Percentiles rank a stretch among this genome's conserved stretches.
Evolutionary conservation across 176 grass and related monocot genomes (phyloP).

Genomic region (Cocos nucifera): DNA sequence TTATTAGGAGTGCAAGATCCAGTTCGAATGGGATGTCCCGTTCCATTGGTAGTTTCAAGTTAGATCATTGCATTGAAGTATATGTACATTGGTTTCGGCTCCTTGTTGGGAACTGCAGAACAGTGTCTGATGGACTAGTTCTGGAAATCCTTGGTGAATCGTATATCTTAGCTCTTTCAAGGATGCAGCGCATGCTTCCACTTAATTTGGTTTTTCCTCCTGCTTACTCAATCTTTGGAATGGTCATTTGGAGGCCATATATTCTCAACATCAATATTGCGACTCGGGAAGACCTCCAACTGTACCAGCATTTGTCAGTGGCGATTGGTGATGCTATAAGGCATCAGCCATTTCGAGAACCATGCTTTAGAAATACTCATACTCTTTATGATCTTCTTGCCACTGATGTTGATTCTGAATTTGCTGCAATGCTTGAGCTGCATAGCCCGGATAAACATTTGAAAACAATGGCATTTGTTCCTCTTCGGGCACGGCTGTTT

Average conservation of each 20-base stretch:
- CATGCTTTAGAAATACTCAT: constrained; percentile 72
- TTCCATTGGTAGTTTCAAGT: constrained; percentile 42
- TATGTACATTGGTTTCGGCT: constrained; percentile 89
- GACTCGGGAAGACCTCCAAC: constrained; percentile 60
- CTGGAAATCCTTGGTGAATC: constrained; percentile 83
- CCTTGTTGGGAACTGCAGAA: constrained; percentile 80
- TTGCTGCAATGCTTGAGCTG: constrained; percentile 74
- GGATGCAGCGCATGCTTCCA: constrained; percentile 78
- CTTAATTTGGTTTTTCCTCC: constrained; percentile 63
- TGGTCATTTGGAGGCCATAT: constrained; percentile 85
- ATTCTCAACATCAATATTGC: constrained; percentile 41
- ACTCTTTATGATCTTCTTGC: constrained; percentile 71
- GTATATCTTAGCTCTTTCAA: constrained; percentile 79
- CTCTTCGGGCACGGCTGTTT: constrained; percentile 83
- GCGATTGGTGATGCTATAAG: constrained; percentile 59
- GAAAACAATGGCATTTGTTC: constrained; percentile 67
- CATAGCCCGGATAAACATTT: constrained; percentile 67
- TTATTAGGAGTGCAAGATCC: constrained; percentile 60
- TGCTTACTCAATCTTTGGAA: constrained; percentile 88
- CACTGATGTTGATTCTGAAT: constrained; percentile 82
- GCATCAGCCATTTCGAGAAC: constrained; percentile 85
- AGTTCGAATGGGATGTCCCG: constrained; percentile 67
- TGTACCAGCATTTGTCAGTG: constrained; percentile 55
- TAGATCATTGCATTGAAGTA: constrained; percentile 61
- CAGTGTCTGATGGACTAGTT: constrained; percentile 78